Conservation (phyloP, 768 basidiomycete species). For the Coprinellus micaceus region DNA sequence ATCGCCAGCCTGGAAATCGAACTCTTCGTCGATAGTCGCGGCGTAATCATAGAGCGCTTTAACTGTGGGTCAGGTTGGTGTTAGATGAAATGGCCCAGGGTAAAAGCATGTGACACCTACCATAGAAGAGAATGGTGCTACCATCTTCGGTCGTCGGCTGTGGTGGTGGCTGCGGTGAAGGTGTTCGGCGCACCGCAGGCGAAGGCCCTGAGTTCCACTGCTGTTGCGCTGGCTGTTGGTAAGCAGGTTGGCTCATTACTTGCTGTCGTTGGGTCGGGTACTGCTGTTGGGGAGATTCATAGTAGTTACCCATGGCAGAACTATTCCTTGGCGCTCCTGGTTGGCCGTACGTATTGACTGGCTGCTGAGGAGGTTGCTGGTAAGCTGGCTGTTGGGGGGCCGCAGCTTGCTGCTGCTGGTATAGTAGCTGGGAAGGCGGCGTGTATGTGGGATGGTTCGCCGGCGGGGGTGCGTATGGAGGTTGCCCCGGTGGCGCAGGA, state of each 20-base stretch:
- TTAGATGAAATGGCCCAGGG: slow-evolving; percentile 8
- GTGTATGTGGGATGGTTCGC: slow-evolving; percentile 27
- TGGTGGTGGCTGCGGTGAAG: slow-evolving; percentile 29
- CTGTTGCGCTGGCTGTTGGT: slow-evolving; percentile 27
- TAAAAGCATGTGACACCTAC: slow-evolving; percentile 43
- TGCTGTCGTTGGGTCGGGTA: slow-evolving; percentile 4
- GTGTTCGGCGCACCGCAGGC: slow-evolving; percentile 45
- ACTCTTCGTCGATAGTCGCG: slow-evolving; percentile 76
- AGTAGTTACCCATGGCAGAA: not conserved
- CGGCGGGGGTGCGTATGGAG: slow-evolving; percentile 30
- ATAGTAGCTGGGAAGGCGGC: slow-evolving; percentile 6
- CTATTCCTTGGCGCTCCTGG: not conserved
- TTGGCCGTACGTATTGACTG: not conserved
- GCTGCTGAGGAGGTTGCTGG: not conserved
- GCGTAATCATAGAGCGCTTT: slow-evolving; percentile 87
- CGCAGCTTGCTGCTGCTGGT: slow-evolving; percentile 12
- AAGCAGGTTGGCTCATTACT: slow-evolving; percentile 11
- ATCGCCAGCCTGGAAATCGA: slow-evolving; percentile 90
- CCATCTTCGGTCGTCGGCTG: slow-evolving; percentile 78
- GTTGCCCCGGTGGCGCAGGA: slow-evolving; percentile 28
- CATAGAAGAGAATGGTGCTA: slow-evolving; percentile 80
- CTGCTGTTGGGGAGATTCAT: not conserved
- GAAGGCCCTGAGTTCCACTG: slow-evolving; percentile 14
- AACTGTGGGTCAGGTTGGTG: slow-evolving; percentile 41
- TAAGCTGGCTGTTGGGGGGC: not conserved